phyloP scores from a whole-genome alignment of 176 grass and related monocot species.

The Cocos nucifera region DNA sequence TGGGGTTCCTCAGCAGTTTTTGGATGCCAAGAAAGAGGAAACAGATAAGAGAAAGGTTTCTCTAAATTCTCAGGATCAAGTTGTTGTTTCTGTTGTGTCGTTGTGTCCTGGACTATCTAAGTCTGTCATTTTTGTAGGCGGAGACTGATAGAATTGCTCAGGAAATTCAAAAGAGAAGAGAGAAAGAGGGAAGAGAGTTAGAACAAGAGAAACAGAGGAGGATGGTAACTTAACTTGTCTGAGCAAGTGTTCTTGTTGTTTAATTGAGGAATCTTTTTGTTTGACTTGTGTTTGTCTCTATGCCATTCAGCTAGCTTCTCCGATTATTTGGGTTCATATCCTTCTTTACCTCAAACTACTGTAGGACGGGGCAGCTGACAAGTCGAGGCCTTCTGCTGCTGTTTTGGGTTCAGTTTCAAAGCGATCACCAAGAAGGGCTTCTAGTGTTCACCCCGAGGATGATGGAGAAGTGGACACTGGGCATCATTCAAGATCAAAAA shows the following conservation, averaged over 20 bases:
- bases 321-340: constrained; percentile 82
- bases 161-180: constrained; percentile 83
- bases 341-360: constrained; percentile 97
- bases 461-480: constrained; percentile 36
- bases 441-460: constrained; percentile 20
- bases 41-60: constrained; percentile 71
- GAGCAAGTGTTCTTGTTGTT: constrained; percentile 15
- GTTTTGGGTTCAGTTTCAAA: constrained; percentile 32
- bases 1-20: constrained; percentile 92
- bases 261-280: constrained; percentile 25
- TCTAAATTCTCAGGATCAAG: no score
- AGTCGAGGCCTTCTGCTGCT: constrained; percentile 43
- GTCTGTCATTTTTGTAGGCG: constrained; percentile 25
- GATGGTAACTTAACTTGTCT: constrained; percentile 43
- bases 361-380: constrained; percentile 61
- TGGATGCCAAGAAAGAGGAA: constrained; percentile 90
- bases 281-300: constrained; percentile 54
- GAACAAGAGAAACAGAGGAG: constrained; percentile 50
- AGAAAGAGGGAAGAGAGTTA: constrained; percentile 63
- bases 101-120: background rate
- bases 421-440: constrained; percentile 3
- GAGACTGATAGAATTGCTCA: constrained; percentile 78
- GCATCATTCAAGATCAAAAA: constrained; percentile 33
- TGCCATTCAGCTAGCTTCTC: constrained; percentile 97
- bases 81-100: background rate